Evolutionary conservation across 192 early-diverging fungal genomes (phyloP).

Genomic region (Dissophora ornata): DNA sequence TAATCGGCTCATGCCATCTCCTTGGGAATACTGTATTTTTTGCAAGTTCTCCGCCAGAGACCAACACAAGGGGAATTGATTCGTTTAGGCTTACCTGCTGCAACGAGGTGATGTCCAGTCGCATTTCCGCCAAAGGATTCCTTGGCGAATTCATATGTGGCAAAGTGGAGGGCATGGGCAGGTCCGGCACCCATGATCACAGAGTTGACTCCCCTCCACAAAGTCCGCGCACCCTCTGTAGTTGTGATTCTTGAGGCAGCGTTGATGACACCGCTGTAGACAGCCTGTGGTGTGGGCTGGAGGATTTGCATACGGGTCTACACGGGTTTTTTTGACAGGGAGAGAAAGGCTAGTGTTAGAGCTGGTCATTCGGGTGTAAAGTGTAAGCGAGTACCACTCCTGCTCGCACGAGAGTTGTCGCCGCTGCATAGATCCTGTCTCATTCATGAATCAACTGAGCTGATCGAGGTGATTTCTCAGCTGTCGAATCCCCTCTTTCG

Average conservation of each 20-base stretch:
- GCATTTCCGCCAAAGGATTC: conserved; percentile 71
- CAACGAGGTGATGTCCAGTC: conserved; percentile 67
- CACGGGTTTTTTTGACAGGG: too few species aligned
- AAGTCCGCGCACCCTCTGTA: conserved; percentile 78
- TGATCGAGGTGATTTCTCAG: too few species aligned
- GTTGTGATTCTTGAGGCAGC: conserved; percentile 78
- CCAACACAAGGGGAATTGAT: too few species aligned
- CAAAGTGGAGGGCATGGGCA: conserved; percentile 96
- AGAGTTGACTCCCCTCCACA: conserved; percentile 95
- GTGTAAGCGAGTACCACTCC: too few species aligned
- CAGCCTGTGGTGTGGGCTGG: conserved; percentile 70
- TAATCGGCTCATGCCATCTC: too few species aligned
- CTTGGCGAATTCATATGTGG: conserved; percentile 92
- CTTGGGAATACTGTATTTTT: too few species aligned
- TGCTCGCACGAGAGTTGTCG: too few species aligned
- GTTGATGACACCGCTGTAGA: conserved; percentile 78
- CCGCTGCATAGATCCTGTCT: too few species aligned
- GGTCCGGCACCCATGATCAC: conserved; percentile 95
- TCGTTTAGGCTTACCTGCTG: conserved; percentile 73
- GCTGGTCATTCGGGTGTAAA: too few species aligned
- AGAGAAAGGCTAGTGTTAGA: too few species aligned
- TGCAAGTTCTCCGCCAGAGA: too few species aligned
- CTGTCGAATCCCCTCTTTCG: too few species aligned
- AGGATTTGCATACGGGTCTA: conserved; percentile 96
- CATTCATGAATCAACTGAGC: not conserved